These are phyloP conservation scores for Microdochium bolleyi DNA, from an alignment of 2,329 filamentous ascomycete species.

Conservation along the genomic window DNA sequence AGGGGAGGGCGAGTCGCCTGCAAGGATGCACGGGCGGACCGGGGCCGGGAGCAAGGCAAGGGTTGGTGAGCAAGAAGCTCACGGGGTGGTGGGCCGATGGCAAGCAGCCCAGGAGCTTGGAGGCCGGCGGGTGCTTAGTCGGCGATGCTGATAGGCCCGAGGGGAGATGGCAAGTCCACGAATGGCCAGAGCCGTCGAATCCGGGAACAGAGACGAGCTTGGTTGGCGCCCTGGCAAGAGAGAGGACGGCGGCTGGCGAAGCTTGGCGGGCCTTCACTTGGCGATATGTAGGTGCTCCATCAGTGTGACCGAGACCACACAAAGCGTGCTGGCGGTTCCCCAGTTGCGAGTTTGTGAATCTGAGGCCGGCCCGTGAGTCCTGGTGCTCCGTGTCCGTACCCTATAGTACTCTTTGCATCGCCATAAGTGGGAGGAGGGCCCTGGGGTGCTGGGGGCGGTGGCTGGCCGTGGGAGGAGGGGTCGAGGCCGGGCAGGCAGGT, in stretches of 20 bases:
- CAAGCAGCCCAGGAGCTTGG: neutral
- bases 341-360: too few relatives aligned
- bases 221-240: neutral
- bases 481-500: too few relatives aligned
- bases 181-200: neutral
- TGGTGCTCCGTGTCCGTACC: too few relatives aligned
- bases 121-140: neutral
- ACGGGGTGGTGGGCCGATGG: neutral
- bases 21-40: conserved; percentile 15
- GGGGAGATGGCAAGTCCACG: neutral
- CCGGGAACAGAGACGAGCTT: neutral
- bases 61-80: too few relatives aligned
- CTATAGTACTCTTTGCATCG: too few relatives aligned
- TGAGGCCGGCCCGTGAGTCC: too few relatives aligned
- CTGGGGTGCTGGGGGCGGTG: too few relatives aligned
- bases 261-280: neutral
- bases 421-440: too few relatives aligned
- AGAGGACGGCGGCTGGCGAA: neutral
- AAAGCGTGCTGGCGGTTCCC: too few relatives aligned
- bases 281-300: neutral
- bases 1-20: conserved; percentile 15
- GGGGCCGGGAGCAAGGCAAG: too few relatives aligned
- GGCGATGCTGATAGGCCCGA: neutral
- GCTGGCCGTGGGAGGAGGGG: too few relatives aligned
- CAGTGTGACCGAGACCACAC: too few relatives aligned